phyloP scores from a whole-genome alignment of 2,329 filamentous ascomycete species.

The Penicillium sclerotigenum region DNA sequence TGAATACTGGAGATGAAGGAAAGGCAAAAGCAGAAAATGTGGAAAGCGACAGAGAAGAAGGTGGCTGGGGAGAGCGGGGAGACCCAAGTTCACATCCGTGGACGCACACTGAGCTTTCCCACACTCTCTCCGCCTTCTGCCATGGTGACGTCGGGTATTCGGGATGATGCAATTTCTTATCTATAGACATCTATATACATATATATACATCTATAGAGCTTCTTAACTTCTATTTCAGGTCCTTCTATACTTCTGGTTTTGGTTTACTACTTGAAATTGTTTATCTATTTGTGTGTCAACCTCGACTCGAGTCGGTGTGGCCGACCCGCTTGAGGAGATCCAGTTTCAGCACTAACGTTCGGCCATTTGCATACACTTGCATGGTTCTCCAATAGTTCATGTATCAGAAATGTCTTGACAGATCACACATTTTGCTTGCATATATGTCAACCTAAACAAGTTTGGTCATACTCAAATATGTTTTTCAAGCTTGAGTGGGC shows the following conservation, averaged over 20 bases:
- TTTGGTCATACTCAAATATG: too few species aligned
- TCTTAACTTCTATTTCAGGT: not conserved
- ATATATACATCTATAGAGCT: not conserved
- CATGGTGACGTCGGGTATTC: slow-evolving; percentile 20
- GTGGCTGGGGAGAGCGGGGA: slow-evolving; percentile 10
- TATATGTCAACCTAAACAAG: not conserved
- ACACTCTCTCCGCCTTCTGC: slow-evolving; percentile 20
- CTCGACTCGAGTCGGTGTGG: slow-evolving; percentile 6
- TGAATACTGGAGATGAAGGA: not conserved
- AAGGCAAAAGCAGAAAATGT: slow-evolving; percentile 2
- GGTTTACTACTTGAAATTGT: not conserved
- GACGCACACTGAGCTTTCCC: slow-evolving; percentile 7
- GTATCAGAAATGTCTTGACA: not conserved
- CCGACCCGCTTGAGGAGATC: slow-evolving; percentile 3
- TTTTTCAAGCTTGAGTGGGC: not conserved
- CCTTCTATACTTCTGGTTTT: not conserved
- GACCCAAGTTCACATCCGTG: slow-evolving; percentile 2
- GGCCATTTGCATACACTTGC: slow-evolving; percentile 3
- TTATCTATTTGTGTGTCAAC: not conserved
- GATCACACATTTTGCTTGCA: not conserved
- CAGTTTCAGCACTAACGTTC: slow-evolving; percentile 3
- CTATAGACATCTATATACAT: not conserved
- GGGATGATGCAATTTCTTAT: slow-evolving; percentile 16
- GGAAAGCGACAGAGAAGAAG: slow-evolving; percentile 8
- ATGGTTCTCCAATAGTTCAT: slow-evolving; percentile 1